Evolutionary conservation across 176 grass and related monocot genomes (phyloP).

Genomic region (Oryza longistaminata): DNA sequence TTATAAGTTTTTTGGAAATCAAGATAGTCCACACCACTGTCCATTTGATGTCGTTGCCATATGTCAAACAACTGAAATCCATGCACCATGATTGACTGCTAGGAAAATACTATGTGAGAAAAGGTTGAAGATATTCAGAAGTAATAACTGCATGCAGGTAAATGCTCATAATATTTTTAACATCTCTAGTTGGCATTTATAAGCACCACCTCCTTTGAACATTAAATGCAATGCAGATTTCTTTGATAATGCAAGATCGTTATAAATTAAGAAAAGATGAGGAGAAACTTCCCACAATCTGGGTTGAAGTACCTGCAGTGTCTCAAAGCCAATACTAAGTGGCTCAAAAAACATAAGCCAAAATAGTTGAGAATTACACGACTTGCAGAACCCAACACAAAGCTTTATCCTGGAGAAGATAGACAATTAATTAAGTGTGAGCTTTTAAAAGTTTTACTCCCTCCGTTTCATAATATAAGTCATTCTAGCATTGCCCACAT

Average conservation of each 20-base stretch:
- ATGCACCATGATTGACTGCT: slow-evolving; percentile 97
- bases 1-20: slow-evolving; percentile 75
- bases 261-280: slow-evolving; percentile 16
- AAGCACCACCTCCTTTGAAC: slow-evolving; percentile 18
- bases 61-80: slow-evolving; percentile 98
- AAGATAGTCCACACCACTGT: slow-evolving; percentile 61
- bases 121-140: slow-evolving; percentile 32
- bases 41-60: slow-evolving; percentile 75
- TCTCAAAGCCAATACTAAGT: slow-evolving; percentile 89
- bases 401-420: slow-evolving; percentile 78
- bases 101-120: slow-evolving; percentile 38
- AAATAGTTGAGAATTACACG: slow-evolving; percentile 81
- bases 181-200: slow-evolving; percentile 3
- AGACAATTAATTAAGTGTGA: slow-evolving; percentile 20
- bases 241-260: neutral
- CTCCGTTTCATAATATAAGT: no score
- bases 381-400: slow-evolving; percentile 68
- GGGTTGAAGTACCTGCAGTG: slow-evolving; percentile 79
- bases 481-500: no score
- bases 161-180: neutral
- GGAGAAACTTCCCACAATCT: slow-evolving; percentile 8
- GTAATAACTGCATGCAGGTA: neutral
- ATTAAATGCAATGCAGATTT: neutral
- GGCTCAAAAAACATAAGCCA: slow-evolving; percentile 94
- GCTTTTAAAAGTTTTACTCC: no score